These are phyloP conservation scores for Lipomyces yamanashiensis DNA, from an alignment of 805 yeast genomes.

Conservation along the genomic window DNA sequence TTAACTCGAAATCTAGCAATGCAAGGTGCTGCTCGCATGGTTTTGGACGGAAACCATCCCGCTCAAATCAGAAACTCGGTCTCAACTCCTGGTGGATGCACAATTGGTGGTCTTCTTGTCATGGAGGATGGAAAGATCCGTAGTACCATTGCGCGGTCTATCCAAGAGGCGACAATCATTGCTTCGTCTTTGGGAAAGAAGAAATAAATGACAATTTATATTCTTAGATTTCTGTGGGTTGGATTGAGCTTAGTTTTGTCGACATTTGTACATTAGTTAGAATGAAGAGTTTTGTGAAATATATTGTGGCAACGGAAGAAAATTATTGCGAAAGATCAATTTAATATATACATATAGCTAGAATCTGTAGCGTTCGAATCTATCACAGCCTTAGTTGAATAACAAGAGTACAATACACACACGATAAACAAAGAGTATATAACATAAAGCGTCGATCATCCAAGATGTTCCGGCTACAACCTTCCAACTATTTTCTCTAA, in stretches of 20 bases:
- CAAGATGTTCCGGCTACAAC: not conserved
- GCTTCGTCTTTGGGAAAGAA: slow-evolving; percentile 37
- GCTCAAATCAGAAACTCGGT: slow-evolving; percentile 84
- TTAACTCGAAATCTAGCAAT: slow-evolving; percentile 22
- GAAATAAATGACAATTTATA: slow-evolving; percentile 12
- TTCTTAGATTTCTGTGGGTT: not conserved
- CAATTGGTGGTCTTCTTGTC: slow-evolving; percentile 90
- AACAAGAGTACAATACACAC: not conserved
- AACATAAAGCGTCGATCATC: not conserved
- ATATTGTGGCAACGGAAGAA: too few species aligned
- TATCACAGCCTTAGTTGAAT: not conserved
- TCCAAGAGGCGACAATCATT: slow-evolving; percentile 84
- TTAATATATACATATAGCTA: slow-evolving; percentile 17
- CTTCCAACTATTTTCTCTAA: not conserved
- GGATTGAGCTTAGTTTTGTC: not conserved
- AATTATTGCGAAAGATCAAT: not conserved
- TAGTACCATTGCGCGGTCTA: slow-evolving; percentile 83
- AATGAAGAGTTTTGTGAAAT: not conserved
- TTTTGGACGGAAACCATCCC: slow-evolving; percentile 80
- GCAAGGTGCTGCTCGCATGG: slow-evolving; percentile 88
- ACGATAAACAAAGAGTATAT: not conserved
- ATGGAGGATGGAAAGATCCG: slow-evolving; percentile 92
- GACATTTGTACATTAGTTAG: slow-evolving; percentile 1
- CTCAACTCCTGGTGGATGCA: slow-evolving; percentile 98
- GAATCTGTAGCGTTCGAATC: not conserved